Base-by-base conservation (phyloP, 805 yeast genomes). In the Candida anglica region DNA sequence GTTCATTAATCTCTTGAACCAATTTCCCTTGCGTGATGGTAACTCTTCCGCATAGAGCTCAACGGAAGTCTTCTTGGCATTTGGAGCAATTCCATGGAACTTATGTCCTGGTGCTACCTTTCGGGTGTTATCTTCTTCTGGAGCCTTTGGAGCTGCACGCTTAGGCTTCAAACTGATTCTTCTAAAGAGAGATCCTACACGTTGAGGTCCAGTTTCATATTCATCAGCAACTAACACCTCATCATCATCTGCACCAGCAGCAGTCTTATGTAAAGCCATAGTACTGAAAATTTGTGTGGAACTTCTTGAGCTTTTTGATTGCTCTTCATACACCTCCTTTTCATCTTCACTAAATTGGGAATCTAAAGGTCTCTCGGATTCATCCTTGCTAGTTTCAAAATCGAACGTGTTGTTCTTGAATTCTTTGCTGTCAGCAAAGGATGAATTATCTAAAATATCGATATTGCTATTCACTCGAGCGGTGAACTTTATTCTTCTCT, bases 1-100 rank as follows among this genome's bases (percentile, higher is more conserved):
- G 38, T 50, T 53, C 38, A 66, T 52, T 24, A 66, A 52, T 40
- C 59, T 54, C 49, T 47, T 62, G 42, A 66, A 66, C 73, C 73
- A 66, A 34, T 55, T 57, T 17, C 41, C 43, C 49, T 48, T 58
- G 35, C 22, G 11, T 5, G 25, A 15, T 31, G 30, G 10, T 7
- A 15, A 5, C 7, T 8, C 32, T 15, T 19, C 26, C 10, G 25
- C 23, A 15, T 20, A 13, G 8, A 16, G 10, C 11, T 27, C 22
- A 15, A 17, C 7, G 18, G 22, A 16, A 8, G 26, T 18, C 26
- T 20, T 21, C 11, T 15, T 30, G 26, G 14, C 13, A 11, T 5
- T 11, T 8, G 21, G 20, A 39, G 14, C 30, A 27, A 29, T 23
- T 11, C 15, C 34, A 23, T 2, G 14, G 27, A 19, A 21, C 14